Base-by-base conservation (phyloP, 2,329 filamentous ascomycete species). In the Apiospora kogelbergensis region DNA sequence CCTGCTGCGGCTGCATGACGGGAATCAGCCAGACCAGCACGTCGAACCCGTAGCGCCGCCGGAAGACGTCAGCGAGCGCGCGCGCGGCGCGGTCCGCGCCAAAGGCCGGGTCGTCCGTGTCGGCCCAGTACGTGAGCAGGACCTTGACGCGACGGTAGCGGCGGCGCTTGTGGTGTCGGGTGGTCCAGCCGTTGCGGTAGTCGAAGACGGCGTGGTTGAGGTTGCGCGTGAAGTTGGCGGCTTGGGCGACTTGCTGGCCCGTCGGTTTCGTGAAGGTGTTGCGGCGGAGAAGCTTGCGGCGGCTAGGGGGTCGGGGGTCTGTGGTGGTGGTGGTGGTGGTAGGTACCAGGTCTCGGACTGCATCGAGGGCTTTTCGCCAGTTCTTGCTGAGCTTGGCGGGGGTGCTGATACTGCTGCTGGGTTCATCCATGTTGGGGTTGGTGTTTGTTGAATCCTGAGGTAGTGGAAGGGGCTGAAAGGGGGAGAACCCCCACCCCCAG, bases 81-180 rank as follows among this genome's bases (percentile, higher is more conserved):
- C 24, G 15, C 3, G 68, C 66, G 2, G 66, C 68, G 11, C 63
- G n/a, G 6, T 48, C 45, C 7, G 48, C 68, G 2, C 63, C 44
- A 40, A 46, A 30, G 7, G 22, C 22, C 26, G 42, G 45, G 41
- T 66, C 45, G 24, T 68, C 68, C 17, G 63, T 44, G 17, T 70
- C 68, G 40, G 45, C 68, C 66, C 66, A 70, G 26, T 66, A 53
- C 37, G 67, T 66, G 1, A 70, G 66, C n/a, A 70, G 42, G 24
- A 70, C 68, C 26, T 63, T 65, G 60, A 68, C 68, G 17, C 15
- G 2, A 22, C 41, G 66, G 60, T 70, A 70, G 11, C 63, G 63
- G n/a, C 40, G 42, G 37, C 26, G 7, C 15, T 15, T 15, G 6
- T 53, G 2, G 7, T n/a, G 53, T 3, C 53, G 53, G 9, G 26